Evolutionary conservation across 139 green algal species (phyloP).

Genomic region (Asterochloris erici): DNA sequence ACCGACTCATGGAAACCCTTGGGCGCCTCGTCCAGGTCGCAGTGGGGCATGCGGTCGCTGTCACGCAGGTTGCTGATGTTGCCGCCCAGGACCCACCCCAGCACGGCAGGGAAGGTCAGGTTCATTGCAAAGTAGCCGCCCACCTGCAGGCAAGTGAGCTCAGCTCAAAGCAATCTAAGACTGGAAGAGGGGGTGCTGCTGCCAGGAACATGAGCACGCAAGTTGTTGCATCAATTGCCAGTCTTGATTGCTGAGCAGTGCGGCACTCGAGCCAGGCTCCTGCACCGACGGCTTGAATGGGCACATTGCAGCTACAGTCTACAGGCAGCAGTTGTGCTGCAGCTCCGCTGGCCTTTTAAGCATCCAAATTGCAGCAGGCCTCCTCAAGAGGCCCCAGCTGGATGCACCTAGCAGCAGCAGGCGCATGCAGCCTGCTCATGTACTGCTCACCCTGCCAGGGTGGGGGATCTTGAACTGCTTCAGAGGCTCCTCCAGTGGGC

Average conservation of each 20-base stretch:
- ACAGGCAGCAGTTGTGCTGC: no score
- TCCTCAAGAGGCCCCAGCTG: no score
- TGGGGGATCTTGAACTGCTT: constrained; percentile 89
- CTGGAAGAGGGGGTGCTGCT: background rate
- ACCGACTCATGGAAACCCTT: constrained; percentile 49
- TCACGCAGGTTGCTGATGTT: constrained; percentile 49
- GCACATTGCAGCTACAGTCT: no score
- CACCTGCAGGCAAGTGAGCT: constrained; percentile 3
- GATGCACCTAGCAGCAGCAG: no score
- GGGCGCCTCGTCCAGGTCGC: constrained; percentile 56
- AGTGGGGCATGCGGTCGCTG: constrained; percentile 24
- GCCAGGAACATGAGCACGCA: background rate
- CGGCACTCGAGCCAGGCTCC: no score
- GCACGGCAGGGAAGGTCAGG: constrained; percentile 73
- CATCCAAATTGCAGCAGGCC: no score
- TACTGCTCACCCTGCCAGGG: constrained; percentile 70
- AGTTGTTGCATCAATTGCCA: background rate
- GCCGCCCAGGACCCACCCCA: constrained; percentile 82
- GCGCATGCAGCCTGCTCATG: no score
- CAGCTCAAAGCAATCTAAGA: background rate
- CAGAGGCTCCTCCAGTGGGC: constrained; percentile 57
- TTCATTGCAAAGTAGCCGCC: constrained; percentile 61
- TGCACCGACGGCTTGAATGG: no score
- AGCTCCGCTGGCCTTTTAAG: no score
- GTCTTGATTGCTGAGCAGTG: background rate